A percentile compares a stretch with the other conserved stretches of the same genome.
These are phyloP conservation scores for Cylindrotheca fusiformis DNA, from an alignment of 108 stramenopile genomes.

Conservation along the genomic window DNA sequence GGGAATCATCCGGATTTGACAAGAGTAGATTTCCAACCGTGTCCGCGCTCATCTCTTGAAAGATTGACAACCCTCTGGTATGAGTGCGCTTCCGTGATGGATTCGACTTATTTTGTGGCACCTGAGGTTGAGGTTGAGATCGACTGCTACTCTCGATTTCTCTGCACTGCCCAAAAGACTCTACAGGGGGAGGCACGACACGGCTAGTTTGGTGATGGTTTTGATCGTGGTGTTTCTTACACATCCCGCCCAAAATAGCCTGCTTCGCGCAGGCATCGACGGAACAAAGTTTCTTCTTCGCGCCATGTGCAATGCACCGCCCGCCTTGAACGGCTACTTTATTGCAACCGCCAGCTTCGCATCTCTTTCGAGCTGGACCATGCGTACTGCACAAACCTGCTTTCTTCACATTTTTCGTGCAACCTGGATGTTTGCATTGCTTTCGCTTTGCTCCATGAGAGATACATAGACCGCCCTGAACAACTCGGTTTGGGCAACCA, in stretches of 20 bases:
- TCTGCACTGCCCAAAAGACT: background rate
- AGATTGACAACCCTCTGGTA: conserved; percentile 63
- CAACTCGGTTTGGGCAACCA: conserved; percentile 79
- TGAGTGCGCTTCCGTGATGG: conserved; percentile 29
- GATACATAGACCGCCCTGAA: conserved; percentile 87
- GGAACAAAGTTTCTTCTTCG: conserved; percentile 82
- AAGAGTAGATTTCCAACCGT: conserved; percentile 37
- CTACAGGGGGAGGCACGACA: background rate
- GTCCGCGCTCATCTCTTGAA: conserved; percentile 61
- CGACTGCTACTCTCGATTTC: too few relatives aligned
- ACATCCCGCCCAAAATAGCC: conserved; percentile 84
- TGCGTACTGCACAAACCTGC: conserved; percentile 83
- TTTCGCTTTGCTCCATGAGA: conserved; percentile 85
- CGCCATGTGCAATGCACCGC: conserved; percentile 85
- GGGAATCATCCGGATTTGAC: conserved; percentile 7
- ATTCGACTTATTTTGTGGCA: conserved; percentile 4
- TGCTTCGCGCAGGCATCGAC: conserved; percentile 72
- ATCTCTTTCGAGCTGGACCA: conserved; percentile 82
- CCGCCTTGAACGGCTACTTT: conserved; percentile 90
- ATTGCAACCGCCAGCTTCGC: conserved; percentile 59
- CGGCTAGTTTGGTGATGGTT: background rate
- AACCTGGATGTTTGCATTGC: conserved; percentile 75
- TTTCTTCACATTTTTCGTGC: conserved; percentile 85
- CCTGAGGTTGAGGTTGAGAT: too few relatives aligned
- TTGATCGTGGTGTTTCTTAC: conserved; percentile 85